Evolutionary conservation across 2,329 filamentous ascomycete species (phyloP), one percentile per base, ranked within the genome.

Genomic region (Lachnellula cervina): DNA sequence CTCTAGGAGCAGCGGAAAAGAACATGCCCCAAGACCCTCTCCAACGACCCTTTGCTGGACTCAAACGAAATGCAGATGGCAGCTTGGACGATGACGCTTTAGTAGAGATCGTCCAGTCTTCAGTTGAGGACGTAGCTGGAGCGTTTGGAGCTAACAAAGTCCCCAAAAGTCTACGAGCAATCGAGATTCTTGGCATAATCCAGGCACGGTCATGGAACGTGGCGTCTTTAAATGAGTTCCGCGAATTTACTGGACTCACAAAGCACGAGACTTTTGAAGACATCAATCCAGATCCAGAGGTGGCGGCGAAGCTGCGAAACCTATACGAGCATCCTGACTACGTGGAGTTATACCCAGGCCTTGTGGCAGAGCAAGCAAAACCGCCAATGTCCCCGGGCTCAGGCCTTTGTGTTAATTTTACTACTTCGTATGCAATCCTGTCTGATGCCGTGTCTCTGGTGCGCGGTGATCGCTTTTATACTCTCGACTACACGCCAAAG

Each of bases 181-280:
- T 94, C 16, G 89, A 94, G 70, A 87, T 94, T 37, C 76, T 94
- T 6, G 89, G 89, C 44, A 94, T 95, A 55, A 77, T 89, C 48
- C 88, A 91, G 59, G 83, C 87, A 3, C 80, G 90, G 46, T 79
- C 80, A 54, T 95, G 90, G 90, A 86, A 90, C 58, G 73, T 90
- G 8, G 86, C 87, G 0, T 64, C 65, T 16, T 76, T 95, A 58
- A 95, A 95, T 67, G 90, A 94, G 74, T 95, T 94, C 76, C 81
- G 90, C 51, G 86, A 88, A 69, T 88, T 91, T 73, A 92, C 93
- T 64, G 84, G 86, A 1, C 76, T 96, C 5, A 88, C 88, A 71
- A 80, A 82, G 0, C 86, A 95, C 67, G 82, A 85, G 21, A 87
- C 78, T 0, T 95, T 95, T 58, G 88, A 92, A 69, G 88, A 92